Evolutionary conservation across 192 early-diverging fungal genomes (phyloP).

Genomic region (Mortierella claussenii): DNA sequence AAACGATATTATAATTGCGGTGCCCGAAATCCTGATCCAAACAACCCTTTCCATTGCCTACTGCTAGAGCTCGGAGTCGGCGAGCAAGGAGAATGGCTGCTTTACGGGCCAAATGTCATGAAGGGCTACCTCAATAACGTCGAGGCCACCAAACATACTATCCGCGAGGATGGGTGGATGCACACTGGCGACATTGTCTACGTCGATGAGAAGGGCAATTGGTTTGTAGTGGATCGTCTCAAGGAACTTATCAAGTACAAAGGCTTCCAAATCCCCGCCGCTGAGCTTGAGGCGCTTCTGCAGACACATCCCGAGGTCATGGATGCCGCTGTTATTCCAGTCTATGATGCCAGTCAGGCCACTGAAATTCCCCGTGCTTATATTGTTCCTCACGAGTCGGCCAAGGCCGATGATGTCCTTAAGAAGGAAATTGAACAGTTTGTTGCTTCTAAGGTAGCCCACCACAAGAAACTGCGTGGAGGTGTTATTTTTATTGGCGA

Average conservation of each 20-base stretch:
- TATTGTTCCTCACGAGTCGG: conserved; percentile 70
- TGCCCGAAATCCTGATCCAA: neutral
- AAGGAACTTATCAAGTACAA: conserved; percentile 90
- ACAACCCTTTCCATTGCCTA: neutral
- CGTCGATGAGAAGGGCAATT: conserved; percentile 64
- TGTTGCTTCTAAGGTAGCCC: conserved; percentile 68
- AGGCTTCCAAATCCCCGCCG: conserved; percentile 77
- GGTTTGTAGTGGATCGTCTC: conserved; percentile 76
- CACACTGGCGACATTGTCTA: conserved; percentile 70
- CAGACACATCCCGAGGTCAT: conserved; percentile 64
- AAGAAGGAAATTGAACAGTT: conserved; percentile 64
- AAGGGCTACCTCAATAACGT: conserved; percentile 63
- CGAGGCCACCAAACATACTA: conserved; percentile 54
- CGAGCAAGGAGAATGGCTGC: conserved; percentile 57
- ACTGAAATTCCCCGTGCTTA: conserved; percentile 86
- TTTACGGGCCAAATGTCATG: conserved; percentile 62
- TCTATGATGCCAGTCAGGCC: conserved; percentile 56
- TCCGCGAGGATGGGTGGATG: conserved; percentile 60
- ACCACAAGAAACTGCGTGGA: conserved; percentile 83
- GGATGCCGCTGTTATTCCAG: conserved; percentile 57
- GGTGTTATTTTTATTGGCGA: conserved; percentile 76
- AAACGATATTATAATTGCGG: neutral
- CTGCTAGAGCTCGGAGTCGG: conserved; percentile 55
- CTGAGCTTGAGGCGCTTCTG: conserved; percentile 76
- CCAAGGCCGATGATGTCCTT: conserved; percentile 40